These are phyloP conservation scores for Colletotrichum nymphaeae DNA, from an alignment of 2,329 filamentous ascomycete species.

Conservation along the genomic window DNA sequence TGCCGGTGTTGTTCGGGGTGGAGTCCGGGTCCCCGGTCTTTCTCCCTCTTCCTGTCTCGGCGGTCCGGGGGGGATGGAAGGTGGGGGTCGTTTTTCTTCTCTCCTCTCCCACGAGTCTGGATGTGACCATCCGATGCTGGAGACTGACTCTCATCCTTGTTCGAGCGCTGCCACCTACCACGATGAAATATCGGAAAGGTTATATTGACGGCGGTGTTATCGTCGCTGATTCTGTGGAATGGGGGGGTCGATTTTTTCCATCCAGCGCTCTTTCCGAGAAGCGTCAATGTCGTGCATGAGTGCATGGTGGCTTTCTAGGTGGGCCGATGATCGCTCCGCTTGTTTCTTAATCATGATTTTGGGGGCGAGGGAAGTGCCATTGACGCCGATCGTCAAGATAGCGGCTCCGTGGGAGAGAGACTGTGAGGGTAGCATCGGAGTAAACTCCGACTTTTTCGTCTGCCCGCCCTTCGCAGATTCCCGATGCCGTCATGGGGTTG, in stretches of 20 bases:
- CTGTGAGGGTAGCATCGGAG: neutral
- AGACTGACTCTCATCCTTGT: slow-evolving; percentile 26
- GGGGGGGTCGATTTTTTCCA: no score
- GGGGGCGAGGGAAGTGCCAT: neutral
- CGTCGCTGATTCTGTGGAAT: neutral
- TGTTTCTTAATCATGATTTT: neutral
- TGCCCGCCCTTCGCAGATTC: neutral
- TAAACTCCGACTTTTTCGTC: neutral
- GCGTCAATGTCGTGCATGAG: neutral
- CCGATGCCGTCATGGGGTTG: neutral
- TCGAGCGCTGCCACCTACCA: neutral
- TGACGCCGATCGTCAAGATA: neutral
- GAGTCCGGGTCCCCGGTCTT: neutral
- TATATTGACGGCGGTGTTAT: slow-evolving; percentile 5
- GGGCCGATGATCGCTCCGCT: neutral
- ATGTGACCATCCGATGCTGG: neutral
- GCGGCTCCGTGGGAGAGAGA: no score
- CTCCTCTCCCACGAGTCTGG: neutral
- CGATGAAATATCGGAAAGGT: slow-evolving; percentile 8
- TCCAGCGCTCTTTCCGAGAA: neutral
- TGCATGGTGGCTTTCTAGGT: neutral
- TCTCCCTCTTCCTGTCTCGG: neutral
- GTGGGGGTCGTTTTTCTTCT: neutral
- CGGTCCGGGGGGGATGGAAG: neutral
- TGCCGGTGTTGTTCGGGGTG: slow-evolving; percentile 19